These are phyloP conservation scores for Asparagopsis taxiformis DNA, from an alignment of 31 red algal species.

Conservation along the genomic window DNA sequence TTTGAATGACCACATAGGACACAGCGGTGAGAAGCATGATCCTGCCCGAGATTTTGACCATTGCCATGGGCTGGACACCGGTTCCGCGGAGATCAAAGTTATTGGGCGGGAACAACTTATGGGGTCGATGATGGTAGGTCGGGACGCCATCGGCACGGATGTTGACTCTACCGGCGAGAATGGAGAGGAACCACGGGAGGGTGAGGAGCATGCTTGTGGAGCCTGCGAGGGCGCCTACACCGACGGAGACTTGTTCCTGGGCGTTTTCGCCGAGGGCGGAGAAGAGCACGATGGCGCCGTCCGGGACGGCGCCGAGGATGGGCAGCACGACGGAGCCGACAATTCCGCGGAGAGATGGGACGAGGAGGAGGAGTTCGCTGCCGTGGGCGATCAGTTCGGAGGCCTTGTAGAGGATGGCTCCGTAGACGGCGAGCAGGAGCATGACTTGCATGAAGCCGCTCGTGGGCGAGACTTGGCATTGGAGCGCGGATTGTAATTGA, in stretches of 20 bases:
- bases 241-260: conserved; percentile 80
- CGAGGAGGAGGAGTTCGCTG: conserved; percentile 76
- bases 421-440: conserved; percentile 69
- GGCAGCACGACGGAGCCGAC: conserved; percentile 89
- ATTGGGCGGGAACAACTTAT: conserved; percentile 58
- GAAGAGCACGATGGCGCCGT: conserved; percentile 86
- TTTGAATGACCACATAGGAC: conserved; percentile 76
- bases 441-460: conserved; percentile 76
- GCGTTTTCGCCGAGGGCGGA: conserved; percentile 84
- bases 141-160: conserved; percentile 47
- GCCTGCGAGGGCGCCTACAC: conserved; percentile 81
- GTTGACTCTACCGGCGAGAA: conserved; percentile 69
- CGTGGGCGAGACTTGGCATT: conserved; percentile 50
- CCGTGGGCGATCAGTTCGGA: conserved; percentile 78
- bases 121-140: conserved; percentile 41
- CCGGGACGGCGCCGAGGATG: conserved; percentile 86
- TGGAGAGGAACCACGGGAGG: conserved; percentile 76
- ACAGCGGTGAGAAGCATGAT: conserved; percentile 75
- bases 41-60: conserved; percentile 53
- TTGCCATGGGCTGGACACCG: conserved; percentile 44
- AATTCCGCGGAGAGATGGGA: conserved; percentile 63
- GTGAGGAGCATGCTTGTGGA: conserved; percentile 88
- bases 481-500: conserved; percentile 32
- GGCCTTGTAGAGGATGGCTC: conserved; percentile 60
- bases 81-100: conserved; percentile 40